Percentiles rank a stretch among this genome's conserved stretches.
Conservation (phyloP, 805 yeast species). For the Kodamaea kakaduensis region DNA sequence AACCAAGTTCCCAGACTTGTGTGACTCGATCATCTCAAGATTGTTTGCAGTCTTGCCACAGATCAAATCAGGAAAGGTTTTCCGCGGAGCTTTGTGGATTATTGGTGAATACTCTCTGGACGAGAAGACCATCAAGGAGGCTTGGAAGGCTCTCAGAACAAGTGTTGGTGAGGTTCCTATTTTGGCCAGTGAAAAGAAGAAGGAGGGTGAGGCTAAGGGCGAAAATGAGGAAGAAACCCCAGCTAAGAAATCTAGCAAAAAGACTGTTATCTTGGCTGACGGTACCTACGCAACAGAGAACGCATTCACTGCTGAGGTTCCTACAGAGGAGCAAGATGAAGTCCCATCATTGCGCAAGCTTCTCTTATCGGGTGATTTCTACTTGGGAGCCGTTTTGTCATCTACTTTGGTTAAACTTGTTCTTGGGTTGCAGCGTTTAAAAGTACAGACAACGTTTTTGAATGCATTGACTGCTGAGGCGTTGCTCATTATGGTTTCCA, state of each 20-base stretch:
- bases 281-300: slow-evolving; percentile 98
- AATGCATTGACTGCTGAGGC: slow-evolving; percentile 95
- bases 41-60: slow-evolving; percentile 59
- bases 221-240: slow-evolving; percentile 34
- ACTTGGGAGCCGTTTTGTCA: slow-evolving; percentile 82
- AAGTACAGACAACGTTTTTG: slow-evolving; percentile 50
- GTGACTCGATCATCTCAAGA: slow-evolving; percentile 59
- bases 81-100: slow-evolving; percentile 93
- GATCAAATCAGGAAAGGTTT: slow-evolving; percentile 83
- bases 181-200: slow-evolving; percentile 61
- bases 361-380: slow-evolving; percentile 83
- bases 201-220: slow-evolving; percentile 14
- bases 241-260: slow-evolving; percentile 28
- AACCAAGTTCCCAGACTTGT: slow-evolving; percentile 81
- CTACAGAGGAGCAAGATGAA: slow-evolving; percentile 24
- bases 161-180: slow-evolving; percentile 92
- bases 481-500: slow-evolving; percentile 84
- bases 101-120: slow-evolving; percentile 85
- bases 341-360: slow-evolving; percentile 78
- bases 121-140: slow-evolving; percentile 65
- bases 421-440: slow-evolving; percentile 61
- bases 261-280: slow-evolving; percentile 92
- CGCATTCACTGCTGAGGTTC: slow-evolving; percentile 54
- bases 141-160: slow-evolving; percentile 83
- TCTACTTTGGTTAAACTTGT: slow-evolving; percentile 86